phyloP scores from a whole-genome alignment of 1,284 basidiomycete species.

The Ustilago xerochloae region DNA sequence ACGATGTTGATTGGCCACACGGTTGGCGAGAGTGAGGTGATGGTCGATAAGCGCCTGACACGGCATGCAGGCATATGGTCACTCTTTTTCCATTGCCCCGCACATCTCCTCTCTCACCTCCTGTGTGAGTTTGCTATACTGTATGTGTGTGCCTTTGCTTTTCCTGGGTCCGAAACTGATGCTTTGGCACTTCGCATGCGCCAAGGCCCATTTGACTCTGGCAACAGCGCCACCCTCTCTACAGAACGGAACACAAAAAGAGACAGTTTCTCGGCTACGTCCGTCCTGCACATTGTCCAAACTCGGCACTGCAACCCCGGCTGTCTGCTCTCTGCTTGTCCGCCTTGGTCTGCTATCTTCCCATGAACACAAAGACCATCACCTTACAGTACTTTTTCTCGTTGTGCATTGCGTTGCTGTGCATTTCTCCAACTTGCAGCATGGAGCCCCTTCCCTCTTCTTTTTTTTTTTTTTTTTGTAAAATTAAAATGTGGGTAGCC shows the following conservation, averaged over 20 bases:
- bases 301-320: not conserved
- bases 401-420: not conserved
- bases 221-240: not conserved
- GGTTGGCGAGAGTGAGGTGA: no score
- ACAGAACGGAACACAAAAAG: not conserved
- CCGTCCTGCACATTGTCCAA: not conserved
- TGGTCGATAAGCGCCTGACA: constrained; percentile 2
- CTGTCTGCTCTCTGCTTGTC: not conserved
- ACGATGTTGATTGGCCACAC: not conserved
- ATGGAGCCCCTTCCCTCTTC: constrained; percentile 10
- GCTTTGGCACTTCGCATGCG: not conserved
- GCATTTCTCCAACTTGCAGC: constrained; percentile 12
- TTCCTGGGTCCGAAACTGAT: constrained; percentile 1
- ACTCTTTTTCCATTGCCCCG: not conserved
- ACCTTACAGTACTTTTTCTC: not conserved
- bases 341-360: not conserved
- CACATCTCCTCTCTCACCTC: not conserved
- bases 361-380: not conserved
- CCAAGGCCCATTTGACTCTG: not conserved
- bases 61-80: constrained; percentile 5
- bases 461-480: not conserved
- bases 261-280: constrained; percentile 8
- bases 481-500: not conserved
- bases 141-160: not conserved
- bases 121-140: not conserved